Base-by-base conservation (phyloP, 2,329 filamentous ascomycete species). In the Arthrobotrys sphaeroides region DNA sequence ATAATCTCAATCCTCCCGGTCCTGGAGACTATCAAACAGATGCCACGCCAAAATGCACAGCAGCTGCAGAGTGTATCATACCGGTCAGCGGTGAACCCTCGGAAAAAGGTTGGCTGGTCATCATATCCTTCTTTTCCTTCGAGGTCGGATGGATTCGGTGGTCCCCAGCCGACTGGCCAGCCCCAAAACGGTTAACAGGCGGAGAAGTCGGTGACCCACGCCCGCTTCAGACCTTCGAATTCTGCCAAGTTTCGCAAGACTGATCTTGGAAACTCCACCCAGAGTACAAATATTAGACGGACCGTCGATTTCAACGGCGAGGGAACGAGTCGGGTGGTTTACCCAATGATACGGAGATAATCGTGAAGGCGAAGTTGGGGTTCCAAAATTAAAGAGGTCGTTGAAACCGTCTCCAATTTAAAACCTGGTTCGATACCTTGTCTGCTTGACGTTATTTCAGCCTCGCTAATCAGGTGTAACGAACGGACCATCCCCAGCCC, bases 181-280 rank as follows among this genome's bases (percentile, higher is more conserved):
- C 64, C 64, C n/a, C 31, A 68, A 68, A 45, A 28, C n/a, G 64
- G 64, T n/a, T 28, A 68, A 59, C 51, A 31, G 38, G 22, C 31
- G 64, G 64, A 68, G 64, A 68, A 68, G 45, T 26, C 47, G 43
- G 49, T 31, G 49, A 47, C 64, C 49, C 51, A 57, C n/a, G n/a
- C n/a, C 38, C 62, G 64, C 64, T 60, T 68, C 64, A 51, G 64
- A 68, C 60, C n/a, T 59, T 68, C 49, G 62, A 47, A 57, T 43
- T 67, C 10, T 38, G 20, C 18, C 45, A 53, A 65, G 45, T 42
- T n/a, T 33, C 16, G n/a, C 20, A 20, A 53, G 20, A n/a, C 24
- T 45, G 18, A 7, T 36, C 36, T 57, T 55, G 49, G 47, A 47
- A 67, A 43, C 45, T 33, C 62, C 47, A 51, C 45, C 38, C 45